A percentile compares a stretch with the other conserved stretches of the same genome.
Conservation (phyloP, 805 yeast species). For the Candida adriatica region DNA sequence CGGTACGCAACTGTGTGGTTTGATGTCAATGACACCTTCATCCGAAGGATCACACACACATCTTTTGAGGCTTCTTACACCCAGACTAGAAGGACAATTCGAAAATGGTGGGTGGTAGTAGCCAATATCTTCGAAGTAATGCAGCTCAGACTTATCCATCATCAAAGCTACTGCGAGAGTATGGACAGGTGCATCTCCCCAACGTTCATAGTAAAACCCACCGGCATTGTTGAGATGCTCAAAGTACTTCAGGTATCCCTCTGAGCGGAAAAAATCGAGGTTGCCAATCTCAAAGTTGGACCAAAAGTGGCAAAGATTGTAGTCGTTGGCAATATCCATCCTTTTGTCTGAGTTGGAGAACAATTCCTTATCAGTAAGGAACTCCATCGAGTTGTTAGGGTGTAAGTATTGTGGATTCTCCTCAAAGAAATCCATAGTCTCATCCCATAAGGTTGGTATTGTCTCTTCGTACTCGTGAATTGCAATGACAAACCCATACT, state of each 20-base stretch:
- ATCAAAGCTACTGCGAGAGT: conserved; percentile 59
- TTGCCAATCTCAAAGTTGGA: conserved; percentile 77
- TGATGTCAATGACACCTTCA: conserved; percentile 35
- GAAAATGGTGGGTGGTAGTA: conserved; percentile 67
- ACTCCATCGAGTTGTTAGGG: conserved; percentile 52
- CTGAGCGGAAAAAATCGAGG: conserved; percentile 62
- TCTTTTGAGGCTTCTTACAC: conserved; percentile 43
- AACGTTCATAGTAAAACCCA: conserved; percentile 80
- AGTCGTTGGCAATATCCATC: conserved; percentile 38
- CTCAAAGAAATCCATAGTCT: conserved; percentile 54
- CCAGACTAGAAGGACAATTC: conserved; percentile 51
- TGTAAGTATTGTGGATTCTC: conserved; percentile 58
- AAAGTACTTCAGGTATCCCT: conserved; percentile 56
- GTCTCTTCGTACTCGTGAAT: conserved; percentile 80
- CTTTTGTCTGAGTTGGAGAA: conserved; percentile 28
- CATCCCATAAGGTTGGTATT: conserved; percentile 77
- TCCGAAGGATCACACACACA: conserved; percentile 53
- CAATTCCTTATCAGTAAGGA: conserved; percentile 44
- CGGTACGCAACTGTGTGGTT: conserved; percentile 53
- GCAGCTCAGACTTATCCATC: conserved; percentile 52
- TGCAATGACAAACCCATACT: conserved; percentile 83
- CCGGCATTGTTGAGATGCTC: conserved; percentile 58
- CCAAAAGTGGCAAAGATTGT: conserved; percentile 85
- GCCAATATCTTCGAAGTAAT: conserved; percentile 78
- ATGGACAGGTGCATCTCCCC: conserved; percentile 97